phyloP scores from a whole-genome alignment of 2,329 filamentous ascomycete genomes.

The Sphaerulina musiva region DNA sequence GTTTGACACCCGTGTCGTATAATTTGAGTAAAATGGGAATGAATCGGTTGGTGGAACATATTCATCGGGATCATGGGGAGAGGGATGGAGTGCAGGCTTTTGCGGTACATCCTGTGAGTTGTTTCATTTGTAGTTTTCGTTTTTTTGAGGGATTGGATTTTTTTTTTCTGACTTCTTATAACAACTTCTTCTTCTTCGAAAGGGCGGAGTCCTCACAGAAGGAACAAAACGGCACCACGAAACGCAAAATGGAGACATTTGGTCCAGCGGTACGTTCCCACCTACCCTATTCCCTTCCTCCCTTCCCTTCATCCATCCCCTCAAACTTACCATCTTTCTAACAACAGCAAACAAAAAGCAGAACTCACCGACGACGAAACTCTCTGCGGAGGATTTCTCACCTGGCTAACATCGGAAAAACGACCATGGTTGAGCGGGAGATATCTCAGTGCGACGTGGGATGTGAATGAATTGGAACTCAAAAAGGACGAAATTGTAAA shows the following conservation, averaged over 20 bases:
- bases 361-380: constrained; percentile 14
- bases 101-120: constrained; percentile 13
- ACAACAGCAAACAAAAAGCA: no score
- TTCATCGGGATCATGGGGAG: constrained; percentile 11
- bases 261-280: constrained; percentile 8
- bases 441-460: constrained; percentile 15
- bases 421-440: constrained; percentile 11
- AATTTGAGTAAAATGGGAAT: constrained; percentile 14
- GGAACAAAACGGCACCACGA: constrained; percentile 12
- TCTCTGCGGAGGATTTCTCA: constrained; percentile 15
- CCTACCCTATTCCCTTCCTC: neutral
- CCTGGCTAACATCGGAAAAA: constrained; percentile 15
- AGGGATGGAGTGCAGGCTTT: constrained; percentile 11
- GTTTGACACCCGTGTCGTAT: constrained; percentile 14
- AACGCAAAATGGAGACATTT: constrained; percentile 10
- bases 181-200: neutral
- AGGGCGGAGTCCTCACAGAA: constrained; percentile 13
- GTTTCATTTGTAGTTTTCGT: neutral
- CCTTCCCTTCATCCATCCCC: no score
- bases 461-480: constrained; percentile 12
- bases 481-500: constrained; percentile 13
- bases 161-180: neutral
- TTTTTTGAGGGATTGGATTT: no score
- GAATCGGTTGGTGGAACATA: constrained; percentile 16
- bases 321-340: no score